These are phyloP conservation scores for Stemphylium lycopersici DNA, from an alignment of 2,329 filamentous ascomycete genomes.

Conservation along the genomic window DNA sequence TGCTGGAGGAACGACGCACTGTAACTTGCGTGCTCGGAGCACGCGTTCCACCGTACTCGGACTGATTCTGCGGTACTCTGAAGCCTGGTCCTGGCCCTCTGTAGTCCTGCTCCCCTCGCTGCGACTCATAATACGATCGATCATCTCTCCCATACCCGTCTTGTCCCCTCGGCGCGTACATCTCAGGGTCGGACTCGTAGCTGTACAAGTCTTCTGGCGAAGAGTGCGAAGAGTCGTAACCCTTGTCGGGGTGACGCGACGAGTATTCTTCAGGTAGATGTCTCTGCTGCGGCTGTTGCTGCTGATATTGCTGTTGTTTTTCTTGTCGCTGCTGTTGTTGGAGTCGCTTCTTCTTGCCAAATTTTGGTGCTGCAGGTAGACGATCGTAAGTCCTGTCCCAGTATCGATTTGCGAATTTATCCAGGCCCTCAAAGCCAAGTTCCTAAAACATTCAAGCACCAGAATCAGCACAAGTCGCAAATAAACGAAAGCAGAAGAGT, in stretches of 20 bases:
- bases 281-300: conserved; percentile 1
- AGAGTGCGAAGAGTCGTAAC: conserved; percentile 5
- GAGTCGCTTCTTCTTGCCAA: conserved; percentile 15
- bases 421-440: conserved; percentile 45
- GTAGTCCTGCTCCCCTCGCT: conserved; percentile 18
- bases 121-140: conserved; percentile 21
- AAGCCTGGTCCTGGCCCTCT: conserved; percentile 19
- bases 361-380: conserved; percentile 17
- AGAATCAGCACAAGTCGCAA: conserved; percentile 17
- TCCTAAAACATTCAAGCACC: conserved; percentile 29
- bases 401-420: conserved; percentile 37
- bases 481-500: neutral
- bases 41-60: conserved; percentile 14
- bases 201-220: neutral
- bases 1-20: conserved; percentile 16
- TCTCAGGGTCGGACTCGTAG: conserved; percentile 12
- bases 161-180: conserved; percentile 26
- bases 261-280: neutral
- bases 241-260: conserved; percentile 12
- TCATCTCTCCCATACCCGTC: conserved; percentile 19
- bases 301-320: neutral
- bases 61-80: conserved; percentile 19
- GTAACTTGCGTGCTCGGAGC: conserved; percentile 18
- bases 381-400: conserved; percentile 36
- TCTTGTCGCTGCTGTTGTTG: conserved; percentile 14